Evolutionary conservation across 306 rosid species (phyloP).

Genomic region (Cicer chorassanicum): DNA sequence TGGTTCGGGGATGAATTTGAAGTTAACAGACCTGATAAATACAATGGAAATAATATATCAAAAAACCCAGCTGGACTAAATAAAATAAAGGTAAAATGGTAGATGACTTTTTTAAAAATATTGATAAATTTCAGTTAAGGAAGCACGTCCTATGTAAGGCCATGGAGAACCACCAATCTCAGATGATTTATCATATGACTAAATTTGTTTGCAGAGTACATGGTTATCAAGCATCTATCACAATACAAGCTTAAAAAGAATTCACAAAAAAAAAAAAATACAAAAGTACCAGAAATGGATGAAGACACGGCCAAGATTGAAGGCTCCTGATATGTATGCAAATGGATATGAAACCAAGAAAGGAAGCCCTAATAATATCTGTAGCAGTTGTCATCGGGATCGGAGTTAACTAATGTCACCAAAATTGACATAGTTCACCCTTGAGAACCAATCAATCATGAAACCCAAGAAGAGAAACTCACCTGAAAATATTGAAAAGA

Average conservation of each 20-base stretch:
- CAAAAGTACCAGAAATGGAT: constrained; percentile 84
- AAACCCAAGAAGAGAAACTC: constrained; percentile 68
- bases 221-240: constrained; percentile 37
- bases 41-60: constrained; percentile 47
- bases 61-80: constrained; percentile 1
- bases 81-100: not conserved
- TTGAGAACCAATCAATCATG: constrained; percentile 43
- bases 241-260: constrained; percentile 21
- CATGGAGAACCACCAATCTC: not conserved
- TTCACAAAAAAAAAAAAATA: no score
- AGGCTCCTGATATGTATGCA: constrained; percentile 84
- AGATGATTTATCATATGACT: constrained; percentile 6
- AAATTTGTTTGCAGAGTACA: constrained; percentile 25
- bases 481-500: constrained; percentile 56
- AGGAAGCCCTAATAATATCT: constrained; percentile 88
- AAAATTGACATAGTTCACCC: constrained; percentile 48
- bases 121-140: not conserved
- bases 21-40: constrained; percentile 86
- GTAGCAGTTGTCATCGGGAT: constrained; percentile 57
- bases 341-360: constrained; percentile 78
- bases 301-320: constrained; percentile 96
- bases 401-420: constrained; percentile 50
- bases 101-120: not conserved
- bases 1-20: constrained; percentile 89
- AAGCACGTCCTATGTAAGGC: not conserved